Evolutionary conservation across 352 stramenopile genomes (phyloP).

Genomic region (Halophytophthora polymorphica): DNA sequence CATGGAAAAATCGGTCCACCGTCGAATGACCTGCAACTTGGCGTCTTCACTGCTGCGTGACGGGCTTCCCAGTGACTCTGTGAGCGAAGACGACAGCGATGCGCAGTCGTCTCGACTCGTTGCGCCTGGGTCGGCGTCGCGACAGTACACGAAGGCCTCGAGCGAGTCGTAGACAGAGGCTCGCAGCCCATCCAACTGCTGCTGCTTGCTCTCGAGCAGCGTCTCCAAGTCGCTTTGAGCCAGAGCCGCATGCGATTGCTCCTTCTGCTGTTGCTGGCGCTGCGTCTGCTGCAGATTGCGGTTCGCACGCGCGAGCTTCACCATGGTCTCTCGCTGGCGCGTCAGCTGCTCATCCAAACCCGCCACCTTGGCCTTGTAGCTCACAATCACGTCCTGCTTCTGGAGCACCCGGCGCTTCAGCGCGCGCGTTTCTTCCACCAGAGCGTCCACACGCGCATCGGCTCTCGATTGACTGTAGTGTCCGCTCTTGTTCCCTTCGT

Average conservation of each 20-base stretch:
- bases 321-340: constrained; percentile 28
- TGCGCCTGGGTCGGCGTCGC: not conserved
- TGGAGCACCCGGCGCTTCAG: constrained; percentile 51
- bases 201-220: constrained; percentile 15
- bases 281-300: constrained; percentile 35
- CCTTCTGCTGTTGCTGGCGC: constrained; percentile 18
- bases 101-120: not conserved
- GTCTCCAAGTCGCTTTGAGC: constrained; percentile 14
- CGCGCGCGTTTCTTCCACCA: constrained; percentile 32
- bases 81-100: constrained; percentile 1
- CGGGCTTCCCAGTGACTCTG: not conserved
- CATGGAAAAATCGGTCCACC: constrained; percentile 47
- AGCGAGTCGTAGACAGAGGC: constrained; percentile 58
- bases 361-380: constrained; percentile 38
- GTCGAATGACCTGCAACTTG: constrained; percentile 25
- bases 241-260: constrained; percentile 7
- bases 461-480: not conserved
- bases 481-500: constrained; percentile 4
- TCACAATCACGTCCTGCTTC: constrained; percentile 53
- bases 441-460: constrained; percentile 6
- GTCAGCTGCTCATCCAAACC: constrained; percentile 31
- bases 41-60: constrained; percentile 7
- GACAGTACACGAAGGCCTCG: constrained; percentile 51
- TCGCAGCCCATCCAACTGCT: constrained; percentile 49
- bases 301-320: constrained; percentile 37